phyloP scores from a whole-genome alignment of 257 asterid species.

The Forsythia suspensa region DNA sequence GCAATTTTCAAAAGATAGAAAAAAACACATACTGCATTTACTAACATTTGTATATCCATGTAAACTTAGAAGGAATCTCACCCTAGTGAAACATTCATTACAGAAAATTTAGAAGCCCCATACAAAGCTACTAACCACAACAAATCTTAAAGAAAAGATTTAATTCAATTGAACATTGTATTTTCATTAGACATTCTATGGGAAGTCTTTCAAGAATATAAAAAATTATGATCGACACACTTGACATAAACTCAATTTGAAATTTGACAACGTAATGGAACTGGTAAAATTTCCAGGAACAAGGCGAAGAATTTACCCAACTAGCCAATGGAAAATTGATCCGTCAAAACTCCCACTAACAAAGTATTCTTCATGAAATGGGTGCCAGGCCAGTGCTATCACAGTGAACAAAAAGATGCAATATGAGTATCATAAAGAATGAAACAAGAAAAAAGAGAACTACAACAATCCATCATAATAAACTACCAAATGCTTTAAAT shows the following conservation, averaged over 20 bases:
- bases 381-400: slow-evolving; percentile 98
- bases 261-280: slow-evolving; percentile 13
- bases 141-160: slow-evolving; percentile 1
- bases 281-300: slow-evolving; percentile 8
- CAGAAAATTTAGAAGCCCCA: not conserved
- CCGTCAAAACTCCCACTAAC: slow-evolving; percentile 99
- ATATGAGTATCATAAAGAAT: slow-evolving; percentile 22
- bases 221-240: slow-evolving; percentile 2
- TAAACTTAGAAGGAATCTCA: not conserved
- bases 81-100: not conserved
- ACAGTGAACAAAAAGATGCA: slow-evolving; percentile 22
- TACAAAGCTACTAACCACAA: not conserved
- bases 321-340: slow-evolving; percentile 97
- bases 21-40: not conserved
- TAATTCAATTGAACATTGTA: not conserved
- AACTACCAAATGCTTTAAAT: not conserved
- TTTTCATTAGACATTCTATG: not conserved
- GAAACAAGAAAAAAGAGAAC: not conserved
- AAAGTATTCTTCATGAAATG: slow-evolving; percentile 95
- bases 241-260: not conserved
- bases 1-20: not conserved
- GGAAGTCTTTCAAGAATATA: not conserved
- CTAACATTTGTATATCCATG: not conserved
- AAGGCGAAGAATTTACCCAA: slow-evolving; percentile 61
- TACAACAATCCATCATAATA: too few relatives aligned